phyloP scores from a whole-genome alignment of 306 rosid species.

The Acmispon strigosus region DNA sequence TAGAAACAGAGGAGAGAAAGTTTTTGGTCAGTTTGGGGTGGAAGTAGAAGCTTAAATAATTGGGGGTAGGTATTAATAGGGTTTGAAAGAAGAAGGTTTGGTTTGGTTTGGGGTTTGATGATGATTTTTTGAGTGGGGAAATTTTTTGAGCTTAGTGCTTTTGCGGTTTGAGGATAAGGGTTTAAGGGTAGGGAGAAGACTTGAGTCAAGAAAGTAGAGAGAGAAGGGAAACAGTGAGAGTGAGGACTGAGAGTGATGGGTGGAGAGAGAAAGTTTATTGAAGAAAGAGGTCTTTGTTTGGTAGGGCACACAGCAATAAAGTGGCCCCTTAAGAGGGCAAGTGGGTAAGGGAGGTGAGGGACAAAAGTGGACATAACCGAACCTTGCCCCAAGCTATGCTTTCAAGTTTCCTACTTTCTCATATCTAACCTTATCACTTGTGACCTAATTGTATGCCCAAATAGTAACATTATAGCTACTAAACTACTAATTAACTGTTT shows the following conservation, averaged over 20 bases:
- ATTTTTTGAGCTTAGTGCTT: background rate
- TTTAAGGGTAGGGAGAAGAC: constrained; percentile 17
- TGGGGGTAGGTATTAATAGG: constrained; percentile 28
- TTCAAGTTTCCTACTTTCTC: background rate
- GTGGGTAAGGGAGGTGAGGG: constrained; percentile 6
- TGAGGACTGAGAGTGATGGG: background rate
- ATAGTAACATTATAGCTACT: background rate
- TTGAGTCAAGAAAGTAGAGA: constrained; percentile 21
- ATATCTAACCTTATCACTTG: constrained; percentile 12
- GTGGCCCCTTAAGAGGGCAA: constrained; percentile 6
- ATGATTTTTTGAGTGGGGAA: background rate
- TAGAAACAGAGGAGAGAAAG: background rate
- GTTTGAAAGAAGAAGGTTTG: constrained; percentile 3
- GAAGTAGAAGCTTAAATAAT: constrained; percentile 19
- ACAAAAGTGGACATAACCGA: constrained; percentile 10
- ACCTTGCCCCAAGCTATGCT: background rate
- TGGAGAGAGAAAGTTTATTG: background rate
- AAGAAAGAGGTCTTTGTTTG: background rate
- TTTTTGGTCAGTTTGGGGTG: background rate
- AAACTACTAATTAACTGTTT: background rate
- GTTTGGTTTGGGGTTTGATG: background rate
- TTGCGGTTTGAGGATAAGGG: constrained; percentile 19
- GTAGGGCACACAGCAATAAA: background rate
- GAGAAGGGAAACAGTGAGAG: background rate
- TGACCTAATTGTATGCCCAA: background rate